phyloP scores from a whole-genome alignment of 148 eudicot genomes.

The Rhododendron griersonianum region DNA sequence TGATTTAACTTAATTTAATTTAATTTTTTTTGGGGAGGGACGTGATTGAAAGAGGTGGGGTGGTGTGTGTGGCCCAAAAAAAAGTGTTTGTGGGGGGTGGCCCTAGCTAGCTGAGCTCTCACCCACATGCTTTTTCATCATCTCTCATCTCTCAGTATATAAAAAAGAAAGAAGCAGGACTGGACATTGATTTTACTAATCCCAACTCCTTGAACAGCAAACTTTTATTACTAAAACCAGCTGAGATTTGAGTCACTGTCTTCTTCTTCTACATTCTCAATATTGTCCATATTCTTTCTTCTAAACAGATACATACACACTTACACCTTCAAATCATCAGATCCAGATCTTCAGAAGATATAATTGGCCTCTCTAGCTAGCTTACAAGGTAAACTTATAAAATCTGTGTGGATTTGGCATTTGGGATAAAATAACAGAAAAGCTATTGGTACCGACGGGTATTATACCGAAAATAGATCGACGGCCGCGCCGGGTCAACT shows the following conservation, averaged over 20 bases:
- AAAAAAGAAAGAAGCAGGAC: background rate
- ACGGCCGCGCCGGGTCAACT: no score
- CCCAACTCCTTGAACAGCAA: no score
- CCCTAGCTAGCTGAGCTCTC: background rate
- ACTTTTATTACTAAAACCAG: no score
- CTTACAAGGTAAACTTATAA: background rate
- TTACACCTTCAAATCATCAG: background rate
- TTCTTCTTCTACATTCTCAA: background rate
- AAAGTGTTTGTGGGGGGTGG: background rate
- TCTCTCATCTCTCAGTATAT: background rate
- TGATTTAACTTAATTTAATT: background rate
- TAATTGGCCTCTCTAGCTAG: background rate
- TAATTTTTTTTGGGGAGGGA: background rate
- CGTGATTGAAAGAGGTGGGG: background rate
- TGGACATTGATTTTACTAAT: background rate
- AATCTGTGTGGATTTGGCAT: background rate
- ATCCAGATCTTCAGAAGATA: background rate
- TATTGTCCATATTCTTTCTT: background rate
- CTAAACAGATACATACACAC: background rate
- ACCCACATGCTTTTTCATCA: slow-evolving; percentile 10
- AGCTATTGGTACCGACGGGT: no score
- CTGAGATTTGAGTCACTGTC: background rate
- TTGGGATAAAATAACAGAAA: background rate
- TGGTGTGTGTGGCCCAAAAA: background rate
- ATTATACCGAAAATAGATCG: no score